phyloP scores from a whole-genome alignment of 2,329 filamentous ascomycete genomes.

The Trichoderma sp. region DNA sequence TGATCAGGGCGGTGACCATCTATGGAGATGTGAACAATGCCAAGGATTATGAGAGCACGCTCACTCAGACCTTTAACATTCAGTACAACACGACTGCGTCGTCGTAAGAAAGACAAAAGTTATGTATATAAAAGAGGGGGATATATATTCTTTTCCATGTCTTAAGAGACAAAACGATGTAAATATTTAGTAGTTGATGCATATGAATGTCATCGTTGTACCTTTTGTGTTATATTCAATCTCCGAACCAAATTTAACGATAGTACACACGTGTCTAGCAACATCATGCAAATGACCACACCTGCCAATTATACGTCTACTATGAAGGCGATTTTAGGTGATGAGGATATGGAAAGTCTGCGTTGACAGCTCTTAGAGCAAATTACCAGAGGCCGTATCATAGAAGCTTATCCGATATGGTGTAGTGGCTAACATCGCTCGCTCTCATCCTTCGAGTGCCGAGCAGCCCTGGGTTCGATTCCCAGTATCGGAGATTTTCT shows the following conservation, averaged over 20 bases:
- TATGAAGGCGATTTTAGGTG: not conserved
- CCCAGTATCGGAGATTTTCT: slow-evolving; percentile 31
- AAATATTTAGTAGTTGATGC: not conserved
- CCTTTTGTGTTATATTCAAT: not conserved
- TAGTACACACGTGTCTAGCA: no score
- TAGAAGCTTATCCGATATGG: slow-evolving; percentile 31
- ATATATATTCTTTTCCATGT: not conserved
- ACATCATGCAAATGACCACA: not conserved
- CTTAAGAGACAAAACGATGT: not conserved
- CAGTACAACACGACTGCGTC: not conserved
- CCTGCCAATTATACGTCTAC: not conserved
- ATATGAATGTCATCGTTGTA: not conserved
- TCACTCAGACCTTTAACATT: not conserved
- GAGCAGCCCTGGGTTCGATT: slow-evolving; percentile 38
- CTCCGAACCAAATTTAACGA: no score
- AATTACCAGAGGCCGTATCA: fast-evolving
- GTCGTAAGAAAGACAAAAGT: not conserved
- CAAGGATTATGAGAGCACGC: not conserved
- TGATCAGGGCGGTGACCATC: not conserved
- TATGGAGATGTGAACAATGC: slow-evolving; percentile 1
- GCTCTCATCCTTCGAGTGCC: slow-evolving; percentile 30
- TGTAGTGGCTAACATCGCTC: slow-evolving; percentile 39
- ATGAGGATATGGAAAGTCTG: not conserved
- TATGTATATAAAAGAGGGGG: not conserved
- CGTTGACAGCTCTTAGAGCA: fast-evolving